These are phyloP conservation scores for Salix brachista DNA, from an alignment of 345 rosid species.

Conservation along the genomic window DNA sequence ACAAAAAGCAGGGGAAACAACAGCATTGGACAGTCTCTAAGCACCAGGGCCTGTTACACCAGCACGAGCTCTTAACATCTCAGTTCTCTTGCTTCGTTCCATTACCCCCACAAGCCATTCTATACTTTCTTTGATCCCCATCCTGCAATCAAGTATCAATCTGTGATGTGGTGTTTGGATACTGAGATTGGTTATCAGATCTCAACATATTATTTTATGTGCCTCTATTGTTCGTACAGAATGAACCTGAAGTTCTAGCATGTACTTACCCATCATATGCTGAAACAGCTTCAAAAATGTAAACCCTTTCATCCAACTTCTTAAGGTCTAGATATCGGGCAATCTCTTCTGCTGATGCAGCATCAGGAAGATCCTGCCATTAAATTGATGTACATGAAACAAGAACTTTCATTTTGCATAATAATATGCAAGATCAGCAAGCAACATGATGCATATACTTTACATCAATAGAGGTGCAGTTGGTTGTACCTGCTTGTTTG, in stretches of 20 bases:
- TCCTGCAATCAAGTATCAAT: constrained; percentile 40
- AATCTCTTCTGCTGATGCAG: constrained; percentile 83
- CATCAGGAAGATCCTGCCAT: constrained; percentile 82
- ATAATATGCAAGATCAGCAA: neutral
- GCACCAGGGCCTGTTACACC: constrained; percentile 40
- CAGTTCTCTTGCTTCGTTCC: constrained; percentile 98
- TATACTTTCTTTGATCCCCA: constrained; percentile 80
- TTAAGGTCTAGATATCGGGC: constrained; percentile 81
- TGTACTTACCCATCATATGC: constrained; percentile 78
- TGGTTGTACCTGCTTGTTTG: constrained; percentile 80
- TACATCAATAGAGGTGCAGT: neutral
- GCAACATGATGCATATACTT: neutral
- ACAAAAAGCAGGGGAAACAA: constrained; percentile 26
- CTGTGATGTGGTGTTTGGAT: neutral
- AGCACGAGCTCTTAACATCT: constrained; percentile 67
- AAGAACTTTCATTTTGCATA: neutral
- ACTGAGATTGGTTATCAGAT: neutral
- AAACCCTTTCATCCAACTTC: constrained; percentile 89
- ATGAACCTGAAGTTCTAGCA: neutral
- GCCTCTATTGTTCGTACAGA: neutral
- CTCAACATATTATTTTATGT: neutral
- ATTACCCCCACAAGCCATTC: constrained; percentile 92
- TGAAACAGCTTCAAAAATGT: constrained; percentile 91
- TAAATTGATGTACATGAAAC: neutral
- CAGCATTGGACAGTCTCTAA: constrained; percentile 17